Conservation (phyloP, 2,329 filamentous ascomycete genomes). For the Stagonosporopsis chrysanthemi region DNA sequence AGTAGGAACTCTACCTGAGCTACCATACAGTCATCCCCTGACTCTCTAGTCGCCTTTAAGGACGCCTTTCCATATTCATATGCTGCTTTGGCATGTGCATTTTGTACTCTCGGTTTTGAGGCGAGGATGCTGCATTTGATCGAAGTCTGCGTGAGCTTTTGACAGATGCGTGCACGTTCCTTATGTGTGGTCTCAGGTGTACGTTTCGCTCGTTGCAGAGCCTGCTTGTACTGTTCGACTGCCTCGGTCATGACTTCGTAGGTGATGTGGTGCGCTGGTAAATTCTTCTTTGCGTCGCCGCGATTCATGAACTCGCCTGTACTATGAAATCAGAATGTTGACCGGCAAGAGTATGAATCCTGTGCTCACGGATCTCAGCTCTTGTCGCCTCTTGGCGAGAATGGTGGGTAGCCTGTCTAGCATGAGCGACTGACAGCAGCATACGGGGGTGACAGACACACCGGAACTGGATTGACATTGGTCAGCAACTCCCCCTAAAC, state of each 20-base stretch:
- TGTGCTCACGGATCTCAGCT: background rate
- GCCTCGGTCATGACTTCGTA: constrained; percentile 13
- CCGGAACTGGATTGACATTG: background rate
- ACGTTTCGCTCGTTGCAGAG: constrained; percentile 21
- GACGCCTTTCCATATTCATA: constrained; percentile 18
- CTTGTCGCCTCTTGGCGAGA: background rate
- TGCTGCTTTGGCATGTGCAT: constrained; percentile 19
- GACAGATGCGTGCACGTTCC: constrained; percentile 25
- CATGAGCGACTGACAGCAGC: background rate
- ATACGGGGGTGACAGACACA: background rate
- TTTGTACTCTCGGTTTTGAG: background rate
- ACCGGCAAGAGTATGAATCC: background rate
- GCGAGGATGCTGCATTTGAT: constrained; percentile 17
- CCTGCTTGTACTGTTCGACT: background rate
- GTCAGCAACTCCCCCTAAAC: background rate
- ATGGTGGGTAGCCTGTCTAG: background rate
- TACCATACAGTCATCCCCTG: constrained; percentile 20
- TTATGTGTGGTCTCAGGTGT: constrained; percentile 18
- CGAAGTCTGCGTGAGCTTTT: constrained; percentile 25
- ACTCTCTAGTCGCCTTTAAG: constrained; percentile 13
- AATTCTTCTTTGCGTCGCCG: background rate
- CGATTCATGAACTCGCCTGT: background rate
- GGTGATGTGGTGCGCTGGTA: background rate
- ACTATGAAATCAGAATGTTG: background rate
- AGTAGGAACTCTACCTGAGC: constrained; percentile 24